These are phyloP conservation scores for Ciborinia camelliae DNA, from an alignment of 2,329 filamentous ascomycete species.

Conservation along the genomic window DNA sequence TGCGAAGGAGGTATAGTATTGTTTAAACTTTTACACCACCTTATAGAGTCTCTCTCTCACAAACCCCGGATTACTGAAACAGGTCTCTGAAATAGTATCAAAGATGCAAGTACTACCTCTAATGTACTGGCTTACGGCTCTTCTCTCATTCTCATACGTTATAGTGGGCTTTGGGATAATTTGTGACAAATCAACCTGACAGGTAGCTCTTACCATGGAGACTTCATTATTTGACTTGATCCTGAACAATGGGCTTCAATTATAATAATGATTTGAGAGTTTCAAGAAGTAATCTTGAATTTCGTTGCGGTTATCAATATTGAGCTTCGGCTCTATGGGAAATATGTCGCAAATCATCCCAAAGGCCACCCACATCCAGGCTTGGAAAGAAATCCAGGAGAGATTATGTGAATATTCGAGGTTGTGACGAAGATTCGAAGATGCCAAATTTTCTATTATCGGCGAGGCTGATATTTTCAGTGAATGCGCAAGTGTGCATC, in stretches of 20 bases:
- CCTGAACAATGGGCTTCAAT: neutral
- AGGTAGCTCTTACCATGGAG: neutral
- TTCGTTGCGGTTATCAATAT: too few relatives aligned
- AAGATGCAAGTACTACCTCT: neutral
- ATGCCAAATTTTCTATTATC: neutral
- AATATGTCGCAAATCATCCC: too few relatives aligned
- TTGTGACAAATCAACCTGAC: neutral
- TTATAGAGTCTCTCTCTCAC: neutral
- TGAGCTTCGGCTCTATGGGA: too few relatives aligned
- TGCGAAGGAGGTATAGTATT: too few relatives aligned
- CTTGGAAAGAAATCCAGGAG: too few relatives aligned
- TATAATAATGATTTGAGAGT: too few relatives aligned
- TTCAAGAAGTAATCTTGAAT: too few relatives aligned
- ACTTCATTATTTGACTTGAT: neutral
- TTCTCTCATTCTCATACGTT: neutral
- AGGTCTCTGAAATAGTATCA: too few relatives aligned
- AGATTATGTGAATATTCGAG: neutral
- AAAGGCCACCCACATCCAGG: too few relatives aligned
- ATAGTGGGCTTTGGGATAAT: neutral
- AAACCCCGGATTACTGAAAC: too few relatives aligned
- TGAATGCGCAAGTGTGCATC: conserved; percentile 3
- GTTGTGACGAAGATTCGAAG: neutral
- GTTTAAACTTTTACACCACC: too few relatives aligned
- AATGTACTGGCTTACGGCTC: neutral
- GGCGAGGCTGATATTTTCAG: neutral